Evolutionary conservation across 169 alveolate genomes (phyloP).

Genomic region (Babesia ovata): DNA sequence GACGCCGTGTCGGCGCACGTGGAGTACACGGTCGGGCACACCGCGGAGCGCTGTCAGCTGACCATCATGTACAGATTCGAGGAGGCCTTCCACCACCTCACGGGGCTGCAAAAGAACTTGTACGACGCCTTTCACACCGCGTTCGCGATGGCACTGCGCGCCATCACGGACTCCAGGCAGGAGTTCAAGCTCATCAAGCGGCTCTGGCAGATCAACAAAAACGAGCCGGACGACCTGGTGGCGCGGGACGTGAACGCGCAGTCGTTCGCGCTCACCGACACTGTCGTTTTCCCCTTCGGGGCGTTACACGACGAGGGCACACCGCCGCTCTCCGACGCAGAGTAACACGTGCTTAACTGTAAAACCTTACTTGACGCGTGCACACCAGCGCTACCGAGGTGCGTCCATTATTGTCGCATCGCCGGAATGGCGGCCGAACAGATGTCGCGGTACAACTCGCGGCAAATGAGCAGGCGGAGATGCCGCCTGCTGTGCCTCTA

Average conservation of each 20-base stretch:
- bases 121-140: constrained; percentile 59
- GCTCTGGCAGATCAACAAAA: constrained; percentile 44
- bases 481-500: constrained; percentile 3
- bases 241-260: constrained; percentile 31
- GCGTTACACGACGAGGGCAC: constrained; percentile 70
- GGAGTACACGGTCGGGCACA: neutral
- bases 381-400: neutral
- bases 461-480: neutral
- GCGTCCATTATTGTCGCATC: neutral
- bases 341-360: neutral
- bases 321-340: constrained; percentile 67
- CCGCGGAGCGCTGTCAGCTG: constrained; percentile 17
- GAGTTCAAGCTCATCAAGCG: constrained; percentile 58
- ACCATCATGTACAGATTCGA: constrained; percentile 6
- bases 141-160: constrained; percentile 58
- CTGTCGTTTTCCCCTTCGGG: constrained; percentile 63
- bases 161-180: constrained; percentile 57
- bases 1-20: constrained; percentile 49
- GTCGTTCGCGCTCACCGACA: constrained; percentile 46
- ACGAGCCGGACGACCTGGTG: constrained; percentile 16
- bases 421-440: neutral
- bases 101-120: constrained; percentile 42
- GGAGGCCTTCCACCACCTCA: constrained; percentile 38
- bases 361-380: too few species aligned
- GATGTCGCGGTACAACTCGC: neutral